These are phyloP conservation scores for Naganishia vaughanmartiniae DNA, from an alignment of 768 basidiomycete species.

Conservation along the genomic window DNA sequence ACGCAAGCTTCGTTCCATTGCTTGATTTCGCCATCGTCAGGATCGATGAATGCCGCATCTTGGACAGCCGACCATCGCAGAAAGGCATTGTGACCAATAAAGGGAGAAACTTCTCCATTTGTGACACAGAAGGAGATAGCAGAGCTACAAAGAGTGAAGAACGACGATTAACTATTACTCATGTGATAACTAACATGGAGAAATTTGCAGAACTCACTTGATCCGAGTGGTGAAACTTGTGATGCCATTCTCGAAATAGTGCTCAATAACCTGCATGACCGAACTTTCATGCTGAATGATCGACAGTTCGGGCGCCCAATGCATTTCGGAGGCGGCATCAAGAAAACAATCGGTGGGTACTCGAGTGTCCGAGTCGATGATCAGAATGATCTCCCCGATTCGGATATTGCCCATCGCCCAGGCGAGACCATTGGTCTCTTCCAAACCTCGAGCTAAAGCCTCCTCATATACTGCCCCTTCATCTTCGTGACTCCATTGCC, in stretches of 20 bases:
- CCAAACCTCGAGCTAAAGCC: conserved; percentile 70
- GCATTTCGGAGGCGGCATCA: conserved; percentile 81
- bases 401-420: conserved; percentile 68
- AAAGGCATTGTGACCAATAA: conserved; percentile 5
- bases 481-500: conserved; percentile 54
- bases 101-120: conserved; percentile 43
- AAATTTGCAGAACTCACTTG: conserved; percentile 53
- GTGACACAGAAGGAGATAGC: conserved; percentile 50
- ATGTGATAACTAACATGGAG: not conserved
- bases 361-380: conserved; percentile 9
- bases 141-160: not conserved
- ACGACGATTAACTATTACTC: not conserved
- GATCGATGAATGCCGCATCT: conserved; percentile 65
- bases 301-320: conserved; percentile 75
- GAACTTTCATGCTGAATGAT: conserved; percentile 59
- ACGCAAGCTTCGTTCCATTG: conserved; percentile 81
- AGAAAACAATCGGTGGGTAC: conserved; percentile 67
- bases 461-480: conserved; percentile 64
- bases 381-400: conserved; percentile 50
- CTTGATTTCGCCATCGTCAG: conserved; percentile 63
- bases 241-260: conserved; percentile 66
- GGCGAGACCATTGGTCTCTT: conserved; percentile 66
- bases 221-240: conserved; percentile 83
- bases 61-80: conserved; percentile 69
- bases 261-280: conserved; percentile 47